These are phyloP conservation scores for Neoconidiobolus thromboides DNA, from an alignment of 371 early-diverging fungal genomes.

Conservation along the genomic window DNA sequence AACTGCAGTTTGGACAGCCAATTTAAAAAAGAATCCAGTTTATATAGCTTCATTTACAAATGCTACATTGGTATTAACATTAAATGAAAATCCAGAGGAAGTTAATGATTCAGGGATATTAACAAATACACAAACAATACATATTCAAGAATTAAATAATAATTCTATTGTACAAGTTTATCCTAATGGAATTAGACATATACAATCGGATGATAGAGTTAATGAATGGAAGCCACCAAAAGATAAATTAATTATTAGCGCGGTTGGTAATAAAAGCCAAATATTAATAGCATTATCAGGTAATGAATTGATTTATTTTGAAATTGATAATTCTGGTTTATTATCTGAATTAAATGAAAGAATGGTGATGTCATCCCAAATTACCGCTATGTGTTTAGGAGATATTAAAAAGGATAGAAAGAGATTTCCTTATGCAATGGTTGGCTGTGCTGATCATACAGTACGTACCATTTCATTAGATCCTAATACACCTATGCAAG, in stretches of 20 bases:
- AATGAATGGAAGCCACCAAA: conserved; percentile 87
- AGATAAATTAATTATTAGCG: conserved; percentile 42
- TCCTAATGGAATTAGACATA: conserved; percentile 77
- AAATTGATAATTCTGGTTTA: conserved; percentile 67
- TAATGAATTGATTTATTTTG: conserved; percentile 82
- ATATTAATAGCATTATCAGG: conserved; percentile 66
- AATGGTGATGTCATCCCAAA: conserved; percentile 43
- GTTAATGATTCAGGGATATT: conserved; percentile 77
- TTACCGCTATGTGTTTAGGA: conserved; percentile 59
- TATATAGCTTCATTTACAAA: conserved; percentile 84
- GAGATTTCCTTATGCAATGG: conserved; percentile 52
- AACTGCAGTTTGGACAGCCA: conserved; percentile 86
- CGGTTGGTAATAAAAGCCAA: conserved; percentile 67
- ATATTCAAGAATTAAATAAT: conserved; percentile 68
- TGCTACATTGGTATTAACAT: conserved; percentile 78
- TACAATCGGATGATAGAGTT: conserved; percentile 64
- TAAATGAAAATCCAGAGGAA: conserved; percentile 92
- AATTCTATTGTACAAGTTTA: conserved; percentile 84
- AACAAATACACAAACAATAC: conserved; percentile 57
- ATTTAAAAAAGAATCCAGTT: conserved; percentile 18
- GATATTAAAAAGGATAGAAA: conserved; percentile 63
- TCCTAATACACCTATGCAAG: conserved; percentile 53
- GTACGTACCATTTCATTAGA: conserved; percentile 77
- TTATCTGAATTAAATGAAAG: conserved; percentile 75
- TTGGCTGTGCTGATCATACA: conserved; percentile 82